Evolutionary conservation across 768 basidiomycete genomes (phyloP).

Genomic region (Mycena kentingensis): DNA sequence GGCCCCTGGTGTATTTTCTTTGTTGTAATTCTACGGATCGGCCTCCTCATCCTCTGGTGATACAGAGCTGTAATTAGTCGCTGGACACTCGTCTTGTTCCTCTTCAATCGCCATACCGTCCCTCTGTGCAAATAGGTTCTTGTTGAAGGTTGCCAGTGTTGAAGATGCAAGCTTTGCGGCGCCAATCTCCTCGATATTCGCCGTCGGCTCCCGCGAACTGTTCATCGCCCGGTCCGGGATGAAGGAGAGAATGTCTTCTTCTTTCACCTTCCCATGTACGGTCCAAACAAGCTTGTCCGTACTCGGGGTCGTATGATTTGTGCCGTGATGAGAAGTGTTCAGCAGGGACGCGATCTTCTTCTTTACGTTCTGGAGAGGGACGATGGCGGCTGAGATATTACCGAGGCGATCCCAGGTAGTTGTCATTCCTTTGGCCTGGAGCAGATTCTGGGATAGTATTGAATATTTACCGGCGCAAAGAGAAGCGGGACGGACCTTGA

Average conservation of each 20-base stretch:
- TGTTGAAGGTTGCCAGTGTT: constrained; percentile 36
- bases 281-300: constrained; percentile 22
- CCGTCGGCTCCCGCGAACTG: constrained; percentile 6
- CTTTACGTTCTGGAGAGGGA: constrained; percentile 31
- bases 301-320: constrained; percentile 27
- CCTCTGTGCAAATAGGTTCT: constrained; percentile 27
- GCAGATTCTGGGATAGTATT: constrained; percentile 17
- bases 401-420: constrained; percentile 34
- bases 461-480: neutral
- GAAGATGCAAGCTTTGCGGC: constrained; percentile 26
- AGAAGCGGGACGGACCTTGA: constrained; percentile 28
- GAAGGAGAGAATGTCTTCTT: constrained; percentile 19
- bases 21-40: neutral
- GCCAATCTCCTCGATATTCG: constrained; percentile 21
- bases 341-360: constrained; percentile 26
- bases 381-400: constrained; percentile 32
- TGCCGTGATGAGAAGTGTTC: constrained; percentile 27
- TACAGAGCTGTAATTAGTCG: neutral
- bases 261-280: constrained; percentile 23
- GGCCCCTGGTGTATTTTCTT: too few species aligned
- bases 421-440: constrained; percentile 32
- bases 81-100: constrained; percentile 29
- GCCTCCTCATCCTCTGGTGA: neutral
- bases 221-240: neutral
- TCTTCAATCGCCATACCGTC: constrained; percentile 5